Base-by-base conservation (phyloP, 1,284 basidiomycete genomes). In the Malassezia japonica region DNA sequence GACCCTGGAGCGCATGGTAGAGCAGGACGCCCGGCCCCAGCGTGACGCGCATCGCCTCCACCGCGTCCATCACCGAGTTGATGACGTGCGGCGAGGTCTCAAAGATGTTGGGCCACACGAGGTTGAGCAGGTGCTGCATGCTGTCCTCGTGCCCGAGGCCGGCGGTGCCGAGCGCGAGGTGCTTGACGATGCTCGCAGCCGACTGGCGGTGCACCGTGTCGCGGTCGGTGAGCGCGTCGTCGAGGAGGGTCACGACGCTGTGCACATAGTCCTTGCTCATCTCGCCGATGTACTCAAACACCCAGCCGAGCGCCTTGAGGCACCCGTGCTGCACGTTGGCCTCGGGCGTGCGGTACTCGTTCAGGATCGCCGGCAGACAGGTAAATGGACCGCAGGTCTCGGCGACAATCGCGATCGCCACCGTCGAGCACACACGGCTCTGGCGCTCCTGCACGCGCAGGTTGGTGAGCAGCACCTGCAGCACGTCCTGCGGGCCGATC, bases 241-340 rank as follows among this genome's bases (percentile, higher is more conserved):
- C 94, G 36, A 99, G 82, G 80, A 95, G 90, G 10, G 89, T 91
- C 48, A 96, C 86, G 16, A 96, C 89, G 1, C 88, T 92, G 76
- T 96, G 89, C 68, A 86, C 86, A 74, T 98, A 99, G 77, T 95
- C 94, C 61, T 94, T 92, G 24, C 89, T 91, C 78, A 96, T 92
- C 34, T 95, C 94, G n/a, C 94, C 94, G 65, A 98, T 92, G 70
- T 99, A 98, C 78, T 98, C 94, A 72, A 98, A 98, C 54, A 99
- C 85, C 79, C 95, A 99, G 4, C 91, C 90, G 24, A 98, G 79
- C 0, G 94, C 91, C 74, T 99, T 99, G 57, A 99, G 79, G 81
- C 92, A 98, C 56, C 94, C 94, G n/a, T 92, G 98, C 48, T 94
- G 85, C 37, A 98, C 94, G 74, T 98, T 99, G 56, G 98, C 80